Evolutionary conservation across 1,139 yeast species (phyloP), one percentile per base, ranked within the genome.

Genomic region (Candida sojae): DNA sequence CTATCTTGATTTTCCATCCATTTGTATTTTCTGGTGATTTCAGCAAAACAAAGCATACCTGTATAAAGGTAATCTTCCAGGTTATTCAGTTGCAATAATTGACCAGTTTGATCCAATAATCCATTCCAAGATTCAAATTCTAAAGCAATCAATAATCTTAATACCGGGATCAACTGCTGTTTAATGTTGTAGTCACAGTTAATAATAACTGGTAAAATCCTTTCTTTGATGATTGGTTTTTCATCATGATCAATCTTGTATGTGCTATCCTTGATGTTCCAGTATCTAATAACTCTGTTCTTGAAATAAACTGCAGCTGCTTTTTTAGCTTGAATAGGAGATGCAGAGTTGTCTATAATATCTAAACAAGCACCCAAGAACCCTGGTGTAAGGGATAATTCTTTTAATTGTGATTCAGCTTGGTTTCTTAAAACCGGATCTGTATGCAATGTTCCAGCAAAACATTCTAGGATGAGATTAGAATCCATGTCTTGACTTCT

Each of bases 231-330:
- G 34, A 80, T 72, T 1, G 87, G 88, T 58, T 84, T 86, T 61
- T 92, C 97, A 53, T 79, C 90, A 8, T 73, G 72, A 54, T 82
- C 86, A 13, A 90, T 82, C 13, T 57, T 61, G 29, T 26, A 44
- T 21, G 36, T 37, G 9, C 33, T 42, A 17, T 46, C 53, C 36
- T 55, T 57, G 4, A 65, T 64, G 12, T 61, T 61, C 98, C 98
- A 93, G 52, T 78, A 77, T 49, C 80, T 79, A 11, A 78, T 70
- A 28, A 91, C 75, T 51, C 84, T 75, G 64, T 93, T 93, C 63
- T 93, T 93, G 68, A 93, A 83, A 64, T 84, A 92, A 29, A 93
- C 86, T 0, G 96, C 96, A 13, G 96, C 88, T 10, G 96, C 93
- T 45, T 84, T 78, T 55, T 85, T 83, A 42, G 88, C 79, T 31